phyloP scores from a whole-genome alignment of 371 early-diverging fungal genomes.

The Mortierella sp. region DNA sequence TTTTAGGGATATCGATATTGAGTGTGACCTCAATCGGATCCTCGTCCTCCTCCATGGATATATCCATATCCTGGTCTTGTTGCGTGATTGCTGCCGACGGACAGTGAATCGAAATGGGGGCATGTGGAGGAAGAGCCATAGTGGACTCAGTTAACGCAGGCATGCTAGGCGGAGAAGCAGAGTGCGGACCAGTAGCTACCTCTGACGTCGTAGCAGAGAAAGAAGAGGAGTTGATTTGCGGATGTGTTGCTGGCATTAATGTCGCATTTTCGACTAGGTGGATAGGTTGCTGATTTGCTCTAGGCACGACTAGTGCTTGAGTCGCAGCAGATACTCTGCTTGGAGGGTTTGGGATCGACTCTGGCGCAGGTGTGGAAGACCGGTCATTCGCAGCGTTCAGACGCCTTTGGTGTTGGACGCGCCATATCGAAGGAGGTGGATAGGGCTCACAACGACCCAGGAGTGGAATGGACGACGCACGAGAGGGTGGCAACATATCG shows the following conservation, averaged over 20 bases:
- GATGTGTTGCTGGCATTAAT: neutral
- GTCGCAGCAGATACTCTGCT: no score
- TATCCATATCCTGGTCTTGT: conserved; percentile 10
- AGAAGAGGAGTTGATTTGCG: neutral
- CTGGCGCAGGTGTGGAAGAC: no score
- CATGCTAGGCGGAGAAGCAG: no score
- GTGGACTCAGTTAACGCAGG: no score
- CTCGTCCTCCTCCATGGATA: conserved; percentile 17
- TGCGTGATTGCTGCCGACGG: neutral
- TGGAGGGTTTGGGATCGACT: no score
- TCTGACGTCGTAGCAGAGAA: neutral
- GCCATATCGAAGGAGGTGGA: no score
- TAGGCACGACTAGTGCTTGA: no score
- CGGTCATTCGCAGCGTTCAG: no score
- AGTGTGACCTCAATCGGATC: conserved; percentile 39
- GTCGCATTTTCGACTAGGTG: neutral
- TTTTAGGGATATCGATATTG: conserved; percentile 45
- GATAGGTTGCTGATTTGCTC: neutral
- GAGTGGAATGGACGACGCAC: no score
- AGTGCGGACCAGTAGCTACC: neutral
- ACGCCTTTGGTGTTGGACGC: no score
- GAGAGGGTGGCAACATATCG: no score
- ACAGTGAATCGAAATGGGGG: conserved; percentile 13
- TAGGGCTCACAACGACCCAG: no score
- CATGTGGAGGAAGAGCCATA: conserved; percentile 10